Evolutionary conservation across 2,329 filamentous ascomycete species (phyloP).

Genomic region (Paramyrothecium sp.): DNA sequence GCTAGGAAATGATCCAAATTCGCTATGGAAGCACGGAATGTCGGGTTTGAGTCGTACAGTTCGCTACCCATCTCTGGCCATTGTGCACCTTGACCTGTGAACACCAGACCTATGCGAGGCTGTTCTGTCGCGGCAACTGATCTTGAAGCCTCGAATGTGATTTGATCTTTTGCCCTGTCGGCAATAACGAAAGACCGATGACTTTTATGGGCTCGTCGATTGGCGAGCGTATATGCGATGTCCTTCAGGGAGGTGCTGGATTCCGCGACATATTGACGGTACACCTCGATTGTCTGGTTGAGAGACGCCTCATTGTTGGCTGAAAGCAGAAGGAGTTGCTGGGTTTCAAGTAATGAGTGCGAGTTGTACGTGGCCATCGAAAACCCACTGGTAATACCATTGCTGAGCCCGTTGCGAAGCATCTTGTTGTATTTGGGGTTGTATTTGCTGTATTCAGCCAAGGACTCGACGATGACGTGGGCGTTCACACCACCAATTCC

Average conservation of each 20-base stretch:
- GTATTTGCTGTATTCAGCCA: no score
- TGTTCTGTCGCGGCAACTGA: not conserved
- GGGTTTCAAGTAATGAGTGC: no score
- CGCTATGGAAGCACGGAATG: no score
- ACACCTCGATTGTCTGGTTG: conserved; percentile 3
- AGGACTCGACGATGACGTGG: conserved; percentile 30
- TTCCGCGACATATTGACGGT: conserved; percentile 16
- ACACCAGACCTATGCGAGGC: conserved; percentile 19
- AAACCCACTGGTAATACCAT: no score
- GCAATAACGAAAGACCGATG: no score
- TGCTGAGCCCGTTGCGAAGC: no score
- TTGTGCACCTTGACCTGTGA: conserved; percentile 34
- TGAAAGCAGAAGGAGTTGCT: conserved; percentile 15
- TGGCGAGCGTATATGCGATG: conserved; percentile 27
- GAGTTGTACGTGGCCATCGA: no score
- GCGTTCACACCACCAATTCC: conserved; percentile 38
- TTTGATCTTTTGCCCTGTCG: no score
- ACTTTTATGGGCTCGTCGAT: conserved; percentile 23
- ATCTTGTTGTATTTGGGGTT: no score
- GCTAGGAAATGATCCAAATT: no score
- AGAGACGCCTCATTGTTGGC: conserved; percentile 12
- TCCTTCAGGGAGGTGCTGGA: conserved; percentile 11
- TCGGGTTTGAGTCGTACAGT: no score
- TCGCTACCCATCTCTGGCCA: conserved; percentile 28
- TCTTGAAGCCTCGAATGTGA: no score